Percentiles rank a stretch among this genome's conserved stretches.
Conservation (phyloP, 441 rosid genomes). For the Eruca vesicaria region DNA sequence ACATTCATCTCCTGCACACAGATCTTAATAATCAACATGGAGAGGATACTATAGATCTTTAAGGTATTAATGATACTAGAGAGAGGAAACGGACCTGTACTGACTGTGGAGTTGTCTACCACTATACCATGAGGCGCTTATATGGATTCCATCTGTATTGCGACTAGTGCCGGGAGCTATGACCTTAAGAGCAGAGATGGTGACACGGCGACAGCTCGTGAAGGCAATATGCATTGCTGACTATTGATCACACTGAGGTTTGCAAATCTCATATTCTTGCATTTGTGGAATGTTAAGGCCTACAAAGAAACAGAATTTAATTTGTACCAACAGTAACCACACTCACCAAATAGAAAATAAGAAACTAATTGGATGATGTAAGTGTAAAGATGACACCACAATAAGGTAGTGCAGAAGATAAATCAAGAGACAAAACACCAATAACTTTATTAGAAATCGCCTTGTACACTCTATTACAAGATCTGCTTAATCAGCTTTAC, state of each 20-base stretch:
- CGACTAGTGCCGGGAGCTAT: conserved; percentile 80
- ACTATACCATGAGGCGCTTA: conserved; percentile 67
- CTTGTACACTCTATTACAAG: too few species aligned
- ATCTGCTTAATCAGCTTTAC: too few species aligned
- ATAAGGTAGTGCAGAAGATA: too few species aligned
- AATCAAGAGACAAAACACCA: too few species aligned
- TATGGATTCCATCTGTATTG: conserved; percentile 90
- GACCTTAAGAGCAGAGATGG: conserved; percentile 45
- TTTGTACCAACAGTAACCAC: not conserved
- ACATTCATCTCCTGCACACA: conserved; percentile 85
- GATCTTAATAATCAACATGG: conserved; percentile 5
- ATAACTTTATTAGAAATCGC: too few species aligned
- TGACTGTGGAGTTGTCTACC: conserved; percentile 50
- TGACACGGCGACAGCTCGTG: conserved; percentile 65
- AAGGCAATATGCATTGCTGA: conserved; percentile 90
- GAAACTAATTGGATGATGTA: not conserved
- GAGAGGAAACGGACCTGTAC: conserved; percentile 55
- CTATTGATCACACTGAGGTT: conserved; percentile 54
- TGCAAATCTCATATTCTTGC: conserved; percentile 69
- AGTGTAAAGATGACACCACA: too few species aligned
- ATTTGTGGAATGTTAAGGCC: conserved; percentile 85
- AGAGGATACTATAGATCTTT: not conserved
- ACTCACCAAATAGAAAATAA: not conserved
- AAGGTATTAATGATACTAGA: not conserved
- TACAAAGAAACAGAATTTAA: conserved; percentile 31